Evolutionary conservation across 164 flowering plant genomes (phyloP).

Genomic region (Houttuynia cordata): DNA sequence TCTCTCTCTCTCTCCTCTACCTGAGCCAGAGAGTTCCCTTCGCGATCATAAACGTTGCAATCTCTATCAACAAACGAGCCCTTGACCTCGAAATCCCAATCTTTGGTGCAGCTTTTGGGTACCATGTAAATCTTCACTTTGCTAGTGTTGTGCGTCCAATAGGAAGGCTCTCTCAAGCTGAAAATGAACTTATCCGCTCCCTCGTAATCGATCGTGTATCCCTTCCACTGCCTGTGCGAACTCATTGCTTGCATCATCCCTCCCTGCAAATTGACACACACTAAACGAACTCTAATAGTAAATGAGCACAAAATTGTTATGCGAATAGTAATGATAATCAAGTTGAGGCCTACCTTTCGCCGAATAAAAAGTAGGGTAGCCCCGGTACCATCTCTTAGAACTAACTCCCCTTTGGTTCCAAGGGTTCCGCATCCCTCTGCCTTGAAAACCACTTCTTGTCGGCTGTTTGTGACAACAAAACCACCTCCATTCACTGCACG

Average conservation of each 20-base stretch:
- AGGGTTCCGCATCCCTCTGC: slow-evolving; percentile 76
- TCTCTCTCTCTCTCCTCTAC: slow-evolving; percentile 17
- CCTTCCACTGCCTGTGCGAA: slow-evolving; percentile 55
- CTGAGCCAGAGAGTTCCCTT: slow-evolving; percentile 54
- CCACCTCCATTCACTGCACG: slow-evolving; percentile 77
- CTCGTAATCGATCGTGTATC: slow-evolving; percentile 36
- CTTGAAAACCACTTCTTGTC: slow-evolving; percentile 46
- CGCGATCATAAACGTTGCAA: slow-evolving; percentile 45
- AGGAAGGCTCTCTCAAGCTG: slow-evolving; percentile 43
- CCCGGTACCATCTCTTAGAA: slow-evolving; percentile 44
- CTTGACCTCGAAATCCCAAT: slow-evolving; percentile 48
- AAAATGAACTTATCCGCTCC: slow-evolving; percentile 51
- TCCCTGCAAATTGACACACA: slow-evolving; percentile 22
- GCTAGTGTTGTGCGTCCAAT: slow-evolving; percentile 22
- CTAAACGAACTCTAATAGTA: no score
- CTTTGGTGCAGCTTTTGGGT: slow-evolving; percentile 18
- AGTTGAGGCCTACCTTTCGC: slow-evolving; percentile 30
- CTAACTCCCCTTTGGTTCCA: slow-evolving; percentile 45
- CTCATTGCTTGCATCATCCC: slow-evolving; percentile 55
- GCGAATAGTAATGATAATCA: no score
- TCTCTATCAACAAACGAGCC: slow-evolving; percentile 54
- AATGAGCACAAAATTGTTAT: no score
- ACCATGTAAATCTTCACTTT: slow-evolving; percentile 27
- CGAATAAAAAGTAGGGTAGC: slow-evolving; percentile 50
- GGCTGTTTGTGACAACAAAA: slow-evolving; percentile 55